These are phyloP conservation scores for Rhizopus delemar DNA, from an alignment of 371 early-diverging fungal genomes.

Conservation along the genomic window DNA sequence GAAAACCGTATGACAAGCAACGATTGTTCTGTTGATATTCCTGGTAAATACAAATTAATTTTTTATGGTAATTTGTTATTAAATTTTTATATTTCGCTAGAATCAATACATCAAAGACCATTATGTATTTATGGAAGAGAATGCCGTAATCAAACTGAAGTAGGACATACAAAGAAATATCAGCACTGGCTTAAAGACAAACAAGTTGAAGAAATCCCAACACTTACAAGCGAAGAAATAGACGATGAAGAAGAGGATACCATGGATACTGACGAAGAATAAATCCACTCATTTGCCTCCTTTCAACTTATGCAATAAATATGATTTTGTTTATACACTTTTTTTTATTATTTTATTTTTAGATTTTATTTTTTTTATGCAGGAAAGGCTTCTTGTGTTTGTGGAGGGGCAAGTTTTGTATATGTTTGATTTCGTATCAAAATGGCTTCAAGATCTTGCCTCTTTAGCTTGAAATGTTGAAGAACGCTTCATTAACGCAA, in stretches of 20 bases:
- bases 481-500: not conserved
- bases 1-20: constrained; percentile 16
- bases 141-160: constrained; percentile 36
- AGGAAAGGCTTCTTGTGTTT: not conserved
- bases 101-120: constrained; percentile 17
- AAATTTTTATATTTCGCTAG: not conserved
- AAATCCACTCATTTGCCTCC: not conserved
- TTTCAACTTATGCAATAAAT: constrained; percentile 3
- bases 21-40: constrained; percentile 5
- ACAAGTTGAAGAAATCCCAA: not conserved
- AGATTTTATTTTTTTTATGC: not conserved
- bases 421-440: not conserved
- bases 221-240: not conserved
- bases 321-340: not conserved
- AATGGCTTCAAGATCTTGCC: not conserved
- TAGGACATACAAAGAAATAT: constrained; percentile 41
- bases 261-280: constrained; percentile 17
- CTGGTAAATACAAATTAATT: constrained; percentile 15
- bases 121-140: constrained; percentile 48
- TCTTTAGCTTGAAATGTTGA: not conserved
- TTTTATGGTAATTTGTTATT: not conserved
- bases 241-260: constrained; percentile 15
- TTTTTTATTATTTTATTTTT: not conserved
- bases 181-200: constrained; percentile 43
- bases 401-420: not conserved